A percentile compares a stretch with the other conserved stretches of the same genome.
These are phyloP conservation scores for Triticum timopheevii DNA, from an alignment of 176 grass and related monocot species.

Conservation along the genomic window DNA sequence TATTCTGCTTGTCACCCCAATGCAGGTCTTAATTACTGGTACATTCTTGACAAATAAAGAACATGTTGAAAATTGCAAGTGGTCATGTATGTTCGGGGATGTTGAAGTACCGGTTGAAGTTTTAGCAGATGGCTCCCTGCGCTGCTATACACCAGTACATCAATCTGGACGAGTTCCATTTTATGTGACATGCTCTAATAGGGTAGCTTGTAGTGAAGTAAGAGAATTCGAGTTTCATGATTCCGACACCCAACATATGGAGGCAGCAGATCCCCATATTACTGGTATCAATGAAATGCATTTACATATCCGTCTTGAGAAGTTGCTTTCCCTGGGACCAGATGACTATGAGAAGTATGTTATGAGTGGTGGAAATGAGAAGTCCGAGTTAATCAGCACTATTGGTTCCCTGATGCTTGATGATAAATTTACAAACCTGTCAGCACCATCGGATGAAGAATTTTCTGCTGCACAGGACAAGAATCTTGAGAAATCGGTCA, in stretches of 20 bases:
- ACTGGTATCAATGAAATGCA: slow-evolving; percentile 80
- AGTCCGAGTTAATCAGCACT: slow-evolving; percentile 63
- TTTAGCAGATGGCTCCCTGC: slow-evolving; percentile 77
- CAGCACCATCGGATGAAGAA: slow-evolving; percentile 33
- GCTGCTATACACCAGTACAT: slow-evolving; percentile 73
- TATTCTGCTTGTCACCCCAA: slow-evolving; percentile 12
- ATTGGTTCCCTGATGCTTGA: slow-evolving; percentile 84
- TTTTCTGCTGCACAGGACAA: slow-evolving; percentile 43
- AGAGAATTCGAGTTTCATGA: slow-evolving; percentile 87
- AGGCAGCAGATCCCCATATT: slow-evolving; percentile 44
- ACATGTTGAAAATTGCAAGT: slow-evolving; percentile 71
- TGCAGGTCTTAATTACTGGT: slow-evolving; percentile 85
- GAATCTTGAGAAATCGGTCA: slow-evolving; percentile 70
- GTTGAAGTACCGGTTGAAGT: slow-evolving; percentile 81
- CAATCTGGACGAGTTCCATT: slow-evolving; percentile 80
- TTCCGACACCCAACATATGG: slow-evolving; percentile 53
- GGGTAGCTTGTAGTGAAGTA: slow-evolving; percentile 94
- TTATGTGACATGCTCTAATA: slow-evolving; percentile 96
- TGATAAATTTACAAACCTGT: slow-evolving; percentile 46
- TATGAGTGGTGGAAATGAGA: slow-evolving; percentile 43
- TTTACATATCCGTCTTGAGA: slow-evolving; percentile 83
- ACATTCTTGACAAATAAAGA: slow-evolving; percentile 95
- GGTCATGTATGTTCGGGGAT: slow-evolving; percentile 99
- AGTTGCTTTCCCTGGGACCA: slow-evolving; percentile 69
- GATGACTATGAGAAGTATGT: slow-evolving; percentile 53